Evolutionary conservation across 2,329 filamentous ascomycete species (phyloP).

Genomic region (Beauveria rudraprayagi): DNA sequence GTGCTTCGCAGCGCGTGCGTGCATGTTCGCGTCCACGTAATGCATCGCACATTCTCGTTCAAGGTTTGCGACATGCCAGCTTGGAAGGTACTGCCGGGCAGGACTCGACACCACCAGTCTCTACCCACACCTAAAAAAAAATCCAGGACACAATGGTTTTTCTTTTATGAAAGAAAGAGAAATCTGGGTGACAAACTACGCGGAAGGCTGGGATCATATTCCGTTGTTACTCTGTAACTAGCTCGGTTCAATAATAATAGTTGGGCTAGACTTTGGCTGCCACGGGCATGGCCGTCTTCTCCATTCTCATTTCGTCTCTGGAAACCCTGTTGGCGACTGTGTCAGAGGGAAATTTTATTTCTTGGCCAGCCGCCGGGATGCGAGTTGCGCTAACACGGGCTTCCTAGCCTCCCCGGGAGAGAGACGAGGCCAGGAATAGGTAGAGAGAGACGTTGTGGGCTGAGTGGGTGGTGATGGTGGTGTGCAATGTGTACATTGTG

Average conservation of each 20-base stretch:
- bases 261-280: background rate
- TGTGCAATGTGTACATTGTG: background rate
- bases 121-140: background rate
- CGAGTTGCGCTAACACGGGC: slow-evolving; percentile 1
- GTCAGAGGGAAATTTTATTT: background rate
- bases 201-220: background rate
- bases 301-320: background rate
- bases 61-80: slow-evolving; percentile 5
- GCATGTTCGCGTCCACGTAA: slow-evolving; percentile 6
- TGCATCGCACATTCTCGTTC: slow-evolving; percentile 1
- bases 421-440: slow-evolving; percentile 5
- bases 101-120: background rate
- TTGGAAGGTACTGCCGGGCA: background rate
- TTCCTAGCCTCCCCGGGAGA: slow-evolving; percentile 11
- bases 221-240: background rate
- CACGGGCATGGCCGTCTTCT: background rate
- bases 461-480: background rate
- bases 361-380: background rate
- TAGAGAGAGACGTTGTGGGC: background rate
- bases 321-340: background rate
- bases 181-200: background rate
- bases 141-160: background rate
- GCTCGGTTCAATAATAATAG: background rate
- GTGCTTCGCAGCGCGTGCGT: slow-evolving; percentile 3
- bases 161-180: background rate